Evolutionary conservation across 306 rosid genomes (phyloP).

Genomic region (Pterocarpus macrocarpus): DNA sequence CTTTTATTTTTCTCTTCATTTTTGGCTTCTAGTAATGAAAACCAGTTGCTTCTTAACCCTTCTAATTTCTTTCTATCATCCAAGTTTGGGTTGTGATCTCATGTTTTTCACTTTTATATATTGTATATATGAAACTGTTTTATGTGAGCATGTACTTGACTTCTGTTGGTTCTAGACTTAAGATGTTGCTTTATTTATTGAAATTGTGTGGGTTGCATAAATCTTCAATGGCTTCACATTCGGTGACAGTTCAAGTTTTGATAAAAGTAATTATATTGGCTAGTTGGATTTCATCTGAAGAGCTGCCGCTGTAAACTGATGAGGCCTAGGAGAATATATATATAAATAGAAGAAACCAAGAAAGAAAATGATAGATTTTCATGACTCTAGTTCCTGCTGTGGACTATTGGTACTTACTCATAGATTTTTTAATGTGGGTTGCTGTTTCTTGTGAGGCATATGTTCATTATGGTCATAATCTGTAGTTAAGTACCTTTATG

Average conservation of each 20-base stretch:
- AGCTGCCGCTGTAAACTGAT: slow-evolving; percentile 8
- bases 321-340: neutral
- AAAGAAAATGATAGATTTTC: neutral
- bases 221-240: slow-evolving; percentile 12
- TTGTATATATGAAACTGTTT: slow-evolving; percentile 26
- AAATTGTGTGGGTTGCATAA: slow-evolving; percentile 8
- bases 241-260: slow-evolving; percentile 30
- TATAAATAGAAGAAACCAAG: neutral
- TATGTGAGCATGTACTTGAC: slow-evolving; percentile 12
- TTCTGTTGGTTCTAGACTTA: slow-evolving; percentile 23
- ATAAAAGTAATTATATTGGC: slow-evolving; percentile 21
- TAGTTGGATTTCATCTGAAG: slow-evolving; percentile 22
- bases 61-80: slow-evolving; percentile 9
- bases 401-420: neutral
- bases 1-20: slow-evolving; percentile 20
- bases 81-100: slow-evolving; percentile 29
- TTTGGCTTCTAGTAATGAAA: slow-evolving; percentile 14
- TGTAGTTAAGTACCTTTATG: slow-evolving; percentile 10
- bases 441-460: slow-evolving; percentile 13
- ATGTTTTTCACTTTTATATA: neutral
- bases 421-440: neutral
- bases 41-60: neutral
- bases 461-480: slow-evolving; percentile 28
- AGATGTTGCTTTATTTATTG: slow-evolving; percentile 16
- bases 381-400: slow-evolving; percentile 21